Percentiles rank a stretch among this genome's conserved stretches.
phyloP scores from a whole-genome alignment of 257 asterid species.

The Solanum chmielewskii region DNA sequence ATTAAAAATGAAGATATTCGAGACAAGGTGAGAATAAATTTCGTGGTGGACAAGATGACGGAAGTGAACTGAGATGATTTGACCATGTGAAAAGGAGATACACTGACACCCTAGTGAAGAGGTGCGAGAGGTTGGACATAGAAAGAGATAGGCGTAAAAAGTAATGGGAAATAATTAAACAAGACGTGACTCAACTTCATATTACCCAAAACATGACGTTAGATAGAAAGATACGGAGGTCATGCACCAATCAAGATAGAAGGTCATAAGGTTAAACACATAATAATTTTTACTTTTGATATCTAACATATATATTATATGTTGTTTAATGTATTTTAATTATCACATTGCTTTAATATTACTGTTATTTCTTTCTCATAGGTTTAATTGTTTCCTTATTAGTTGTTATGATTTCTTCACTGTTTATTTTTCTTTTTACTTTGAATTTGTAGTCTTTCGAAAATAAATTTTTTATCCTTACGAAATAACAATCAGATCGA shows the following conservation, averaged over 20 bases:
- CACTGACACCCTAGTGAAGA: neutral
- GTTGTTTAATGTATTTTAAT: too few species aligned
- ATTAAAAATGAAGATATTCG: neutral
- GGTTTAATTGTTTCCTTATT: neutral
- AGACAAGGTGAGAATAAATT: accelerated
- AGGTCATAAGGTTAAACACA: too few species aligned
- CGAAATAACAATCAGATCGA: accelerated
- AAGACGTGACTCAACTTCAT: neutral
- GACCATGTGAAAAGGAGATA: neutral
- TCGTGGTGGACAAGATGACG: neutral
- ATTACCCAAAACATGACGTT: too few species aligned
- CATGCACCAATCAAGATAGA: neutral
- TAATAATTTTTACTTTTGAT: too few species aligned
- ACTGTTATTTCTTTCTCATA: neutral
- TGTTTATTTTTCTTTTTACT: too few species aligned
- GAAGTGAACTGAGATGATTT: too few species aligned
- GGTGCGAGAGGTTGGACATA: neutral
- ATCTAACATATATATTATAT: too few species aligned
- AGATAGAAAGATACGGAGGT: too few species aligned
- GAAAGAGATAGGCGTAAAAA: neutral
- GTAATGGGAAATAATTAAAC: too few species aligned
- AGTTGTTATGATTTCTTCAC: neutral
- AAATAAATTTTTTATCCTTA: too few species aligned
- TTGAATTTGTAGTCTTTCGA: too few species aligned
- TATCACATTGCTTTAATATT: neutral